Base-by-base conservation (phyloP, 2,329 filamentous ascomycete genomes). In the Trichoderma breve region DNA sequence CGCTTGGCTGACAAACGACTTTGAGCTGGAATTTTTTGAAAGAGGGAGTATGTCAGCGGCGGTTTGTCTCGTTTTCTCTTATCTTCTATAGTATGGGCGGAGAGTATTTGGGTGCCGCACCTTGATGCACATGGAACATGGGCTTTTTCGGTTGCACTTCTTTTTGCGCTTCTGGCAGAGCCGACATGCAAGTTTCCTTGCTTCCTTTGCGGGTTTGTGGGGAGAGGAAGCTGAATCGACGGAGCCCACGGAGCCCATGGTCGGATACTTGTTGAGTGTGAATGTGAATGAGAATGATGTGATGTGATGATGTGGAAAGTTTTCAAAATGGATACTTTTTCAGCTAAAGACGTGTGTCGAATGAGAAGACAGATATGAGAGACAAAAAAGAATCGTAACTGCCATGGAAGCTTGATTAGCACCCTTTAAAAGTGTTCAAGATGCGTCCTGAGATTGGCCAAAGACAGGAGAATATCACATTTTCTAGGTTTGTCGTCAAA, bases 71-170 rank as follows among this genome's bases (percentile, higher is more conserved):
- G n/a, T n/a, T n/a, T n/a, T n/a, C n/a, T n/a, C 18, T 28, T n/a
- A 6, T 67, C 18, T 21, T 57, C 7, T n/a, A n/a, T n/a, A n/a
- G n/a, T 28, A 26, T 3, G 15, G 57, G 11, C 26, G 66, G 53
- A 69, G 34, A 61, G 18, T 69, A 26, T 30, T 6, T 55, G 51
- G 34, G 36, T 5, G 28, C 43, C 67, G 57, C 24, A 70, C 67
- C 67, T 70, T 70, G 57, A 70, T 53, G 67, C 67, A 70, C 57
- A 39, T 70, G 1, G 67, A 70, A 3, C 67, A 70, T 70, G 67
- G 67, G 24, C 57, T 70, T 18, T 70, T 62, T 2, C 60, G 57
- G 34, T 70, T 70, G 58, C 67, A 70, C 43, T 63, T 62, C 67
- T 63, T 70, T 57, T 70, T 70, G 30, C 67, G 14, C 26, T 63